Base-by-base conservation (phyloP, 306 rosid genomes). In the Cucurbita argyrosperma region DNA sequence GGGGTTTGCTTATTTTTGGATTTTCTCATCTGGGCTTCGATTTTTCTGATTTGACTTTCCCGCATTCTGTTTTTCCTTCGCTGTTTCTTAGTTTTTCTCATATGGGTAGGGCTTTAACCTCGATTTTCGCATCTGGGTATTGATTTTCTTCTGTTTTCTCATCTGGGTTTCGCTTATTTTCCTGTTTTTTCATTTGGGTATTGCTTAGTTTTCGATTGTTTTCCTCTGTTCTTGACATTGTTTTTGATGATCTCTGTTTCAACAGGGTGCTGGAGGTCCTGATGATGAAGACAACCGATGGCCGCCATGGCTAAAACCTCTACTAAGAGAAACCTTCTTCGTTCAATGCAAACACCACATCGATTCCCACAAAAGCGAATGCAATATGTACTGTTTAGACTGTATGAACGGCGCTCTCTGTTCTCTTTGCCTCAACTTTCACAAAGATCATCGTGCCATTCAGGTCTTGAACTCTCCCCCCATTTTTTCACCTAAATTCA, bases 221-320 rank as follows among this genome's bases (percentile, higher is more conserved):
- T 19, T 64, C 52, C 15, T n/a, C 11, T 30, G 12, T 4, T 70
- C 7, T 18, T 49, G 12, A 21, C 72, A 11, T 74, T 2, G 72
- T 45, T 57, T 13, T 63, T 57, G 80, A 5, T 68, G 11, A 2
- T 4, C 68, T 30, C 65, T 84, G 62, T 82, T 42, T 19, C 26
- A 8, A 71, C 14, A 91, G 99, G 99, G 96, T 1, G 96, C 96
- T 52, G 96, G 88, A 35, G 99, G 96, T 1, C 96, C 96, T 52
- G 96, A 89, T 35, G 99, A 89, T 9, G 96, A 91, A 64, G 96
- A 89, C 73, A 83, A 79, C 64, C 88, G 95, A 82, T 94, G 99
- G 99, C 99, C 99, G 43, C 99, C 99, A 71, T 94, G 99, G 99
- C 83, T 94, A 89, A 89, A 87, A 75, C 97, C 99, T 42, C 82